Evolutionary conservation across 1,284 basidiomycete genomes (phyloP).

Genomic region (Cryptococcus neoformans): DNA sequence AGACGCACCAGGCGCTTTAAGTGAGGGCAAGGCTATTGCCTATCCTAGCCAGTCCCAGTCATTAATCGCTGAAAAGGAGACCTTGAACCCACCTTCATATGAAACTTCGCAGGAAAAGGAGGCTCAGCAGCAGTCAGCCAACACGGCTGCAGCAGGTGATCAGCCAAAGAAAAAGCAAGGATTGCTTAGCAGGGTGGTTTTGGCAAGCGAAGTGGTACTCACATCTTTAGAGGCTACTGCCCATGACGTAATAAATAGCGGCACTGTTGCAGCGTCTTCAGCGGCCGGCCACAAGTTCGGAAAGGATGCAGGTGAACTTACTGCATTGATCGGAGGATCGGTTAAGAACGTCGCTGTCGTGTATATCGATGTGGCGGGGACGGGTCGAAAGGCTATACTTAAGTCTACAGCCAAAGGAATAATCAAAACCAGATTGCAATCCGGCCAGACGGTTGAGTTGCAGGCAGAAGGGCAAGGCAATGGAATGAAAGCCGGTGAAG

Average conservation of each 20-base stretch:
- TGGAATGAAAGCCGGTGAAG: constrained; percentile 64
- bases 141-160: background rate
- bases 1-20: background rate
- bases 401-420: constrained; percentile 51
- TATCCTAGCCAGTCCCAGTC: background rate
- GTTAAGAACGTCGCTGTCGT: constrained; percentile 67
- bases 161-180: constrained; percentile 31
- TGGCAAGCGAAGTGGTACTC: constrained; percentile 69
- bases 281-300: constrained; percentile 64
- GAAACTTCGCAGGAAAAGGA: background rate
- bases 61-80: too few relatives aligned
- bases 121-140: background rate
- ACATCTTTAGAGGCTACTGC: constrained; percentile 67
- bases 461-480: constrained; percentile 45
- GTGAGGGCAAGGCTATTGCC: background rate
- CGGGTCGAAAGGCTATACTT: constrained; percentile 66
- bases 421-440: constrained; percentile 41
- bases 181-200: constrained; percentile 55
- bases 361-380: constrained; percentile 69
- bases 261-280: constrained; percentile 58
- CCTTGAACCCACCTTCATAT: too few relatives aligned
- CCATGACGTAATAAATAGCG: constrained; percentile 59
- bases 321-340: constrained; percentile 60
- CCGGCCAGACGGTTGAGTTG: constrained; percentile 37
- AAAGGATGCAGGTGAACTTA: constrained; percentile 60